Conservation (phyloP, 164 flowering plant species). For the Magnolia officinalis region DNA sequence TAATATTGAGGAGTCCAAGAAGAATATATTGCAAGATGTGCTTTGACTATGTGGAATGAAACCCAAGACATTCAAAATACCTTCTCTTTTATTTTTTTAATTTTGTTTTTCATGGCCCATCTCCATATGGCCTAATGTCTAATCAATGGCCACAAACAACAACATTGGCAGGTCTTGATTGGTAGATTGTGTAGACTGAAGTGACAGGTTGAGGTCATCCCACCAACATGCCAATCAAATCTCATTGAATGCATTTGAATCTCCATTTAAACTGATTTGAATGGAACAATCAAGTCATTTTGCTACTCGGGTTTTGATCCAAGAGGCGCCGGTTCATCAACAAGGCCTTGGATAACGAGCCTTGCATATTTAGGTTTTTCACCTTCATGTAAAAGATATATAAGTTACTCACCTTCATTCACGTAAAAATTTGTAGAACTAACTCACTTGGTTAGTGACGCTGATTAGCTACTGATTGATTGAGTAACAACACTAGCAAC, state of each 20-base stretch:
- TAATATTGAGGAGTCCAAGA: constrained; percentile 10
- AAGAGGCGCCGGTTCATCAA: no score
- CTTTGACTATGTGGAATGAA: background rate
- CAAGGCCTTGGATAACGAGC: no score
- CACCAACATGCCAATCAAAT: background rate
- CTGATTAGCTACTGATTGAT: no score
- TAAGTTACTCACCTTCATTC: no score
- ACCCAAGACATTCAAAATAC: background rate
- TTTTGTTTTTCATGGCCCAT: background rate
- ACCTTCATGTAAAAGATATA: no score
- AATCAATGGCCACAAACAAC: background rate
- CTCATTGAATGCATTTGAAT: background rate
- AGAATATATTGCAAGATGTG: constrained; percentile 8
- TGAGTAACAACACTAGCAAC: no score
- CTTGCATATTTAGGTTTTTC: no score
- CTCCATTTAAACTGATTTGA: background rate
- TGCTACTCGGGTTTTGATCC: no score
- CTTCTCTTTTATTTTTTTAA: background rate
- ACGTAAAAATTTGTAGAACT: no score
- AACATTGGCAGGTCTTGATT: background rate
- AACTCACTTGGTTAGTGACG: no score
- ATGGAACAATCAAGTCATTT: background rate
- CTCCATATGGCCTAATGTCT: background rate
- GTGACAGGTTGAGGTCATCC: background rate
- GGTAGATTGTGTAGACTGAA: background rate